A percentile compares a stretch with the other conserved stretches of the same genome.
These are phyloP conservation scores for Yamadazyma membranifaciens DNA, from an alignment of 1,139 yeast species.

Conservation along the genomic window DNA sequence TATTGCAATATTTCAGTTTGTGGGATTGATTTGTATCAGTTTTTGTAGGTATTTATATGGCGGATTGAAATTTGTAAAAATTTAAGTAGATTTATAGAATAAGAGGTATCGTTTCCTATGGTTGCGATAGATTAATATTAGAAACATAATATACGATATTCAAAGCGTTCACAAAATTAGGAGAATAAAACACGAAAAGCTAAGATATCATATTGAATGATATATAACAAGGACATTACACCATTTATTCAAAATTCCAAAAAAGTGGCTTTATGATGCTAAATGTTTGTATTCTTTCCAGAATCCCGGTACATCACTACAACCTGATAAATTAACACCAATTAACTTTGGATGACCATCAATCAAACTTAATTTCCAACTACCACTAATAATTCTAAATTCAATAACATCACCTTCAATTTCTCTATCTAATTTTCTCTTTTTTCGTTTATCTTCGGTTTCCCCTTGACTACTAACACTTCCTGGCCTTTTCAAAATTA, in stretches of 20 bases:
- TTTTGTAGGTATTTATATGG: slow-evolving; percentile 22
- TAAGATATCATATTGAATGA: too few relatives aligned
- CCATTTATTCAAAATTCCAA: too few relatives aligned
- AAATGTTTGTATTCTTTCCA: too few relatives aligned
- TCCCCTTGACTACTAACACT: background rate
- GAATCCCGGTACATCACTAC: slow-evolving; percentile 1
- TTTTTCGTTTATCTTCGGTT: slow-evolving; percentile 8
- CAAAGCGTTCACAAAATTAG: too few relatives aligned
- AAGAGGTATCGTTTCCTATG: too few relatives aligned
- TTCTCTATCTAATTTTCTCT: slow-evolving; percentile 13
- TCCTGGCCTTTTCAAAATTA: slow-evolving; percentile 2
- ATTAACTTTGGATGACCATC: slow-evolving; percentile 12
- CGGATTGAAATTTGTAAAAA: slow-evolving; percentile 17
- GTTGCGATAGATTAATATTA: too few relatives aligned
- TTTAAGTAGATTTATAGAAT: slow-evolving; percentile 5
- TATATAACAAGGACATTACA: too few relatives aligned
- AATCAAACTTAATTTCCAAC: slow-evolving; percentile 25
- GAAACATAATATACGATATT: too few relatives aligned
- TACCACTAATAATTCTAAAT: slow-evolving; percentile 28
- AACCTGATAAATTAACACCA: slow-evolving; percentile 8
- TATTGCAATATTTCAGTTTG: slow-evolving; percentile 21
- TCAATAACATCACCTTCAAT: slow-evolving; percentile 36
- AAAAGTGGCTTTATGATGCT: too few relatives aligned
- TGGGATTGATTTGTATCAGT: slow-evolving; percentile 19
- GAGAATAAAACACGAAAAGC: too few relatives aligned